Base-by-base conservation (phyloP, 1,139 yeast genomes). In the Lodderomyces beijingensis region DNA sequence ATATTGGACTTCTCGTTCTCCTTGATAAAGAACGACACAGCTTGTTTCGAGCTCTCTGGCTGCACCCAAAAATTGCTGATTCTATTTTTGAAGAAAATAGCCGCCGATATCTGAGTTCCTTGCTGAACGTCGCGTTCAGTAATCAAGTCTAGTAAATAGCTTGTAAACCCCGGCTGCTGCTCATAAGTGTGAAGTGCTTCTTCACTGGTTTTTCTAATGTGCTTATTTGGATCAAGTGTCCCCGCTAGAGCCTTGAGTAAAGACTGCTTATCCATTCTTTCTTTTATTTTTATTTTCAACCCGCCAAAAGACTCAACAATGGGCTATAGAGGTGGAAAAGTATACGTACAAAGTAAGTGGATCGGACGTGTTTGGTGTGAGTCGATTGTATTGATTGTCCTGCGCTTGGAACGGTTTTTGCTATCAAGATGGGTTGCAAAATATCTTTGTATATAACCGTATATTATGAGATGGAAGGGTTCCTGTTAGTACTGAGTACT, bases 61-160 rank as follows among this genome's bases (percentile, higher is more conserved):
- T 52, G 51, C 20, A 61, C 55, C 89, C 89, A 82, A 42, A 74
- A 70, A 40, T 66, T 62, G 30, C 58, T 61, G 23, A 82, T 64
- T 47, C 83, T 68, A 50, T 80, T 81, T 51, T 81, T 82, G 59
- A 80, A 76, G 48, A 77, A 76, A 32, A 82, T 77, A 3, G 84
- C 79, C 3, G 85, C 77, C 11, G 84, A 71, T 31, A 76, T 59
- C 45, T 80, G 73, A 36, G 74, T 66, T 10, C 77, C 73, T 12
- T 58, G 46, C 27, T 72, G 64, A 12, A 74, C 59, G 3, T 62
- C 53, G 2, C 55, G 52, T 44, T 79, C 83, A 15, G 58, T 52
- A 14, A 76, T 66, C 34, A 79, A 60, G 31, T 72, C 77, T 23
- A 80, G 60, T 36, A 78, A 61, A 46, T 74, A 75, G 8, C 69